Evolutionary conservation across 352 stramenopile genomes (phyloP).

Genomic region (Phytophthora podocarpi): DNA sequence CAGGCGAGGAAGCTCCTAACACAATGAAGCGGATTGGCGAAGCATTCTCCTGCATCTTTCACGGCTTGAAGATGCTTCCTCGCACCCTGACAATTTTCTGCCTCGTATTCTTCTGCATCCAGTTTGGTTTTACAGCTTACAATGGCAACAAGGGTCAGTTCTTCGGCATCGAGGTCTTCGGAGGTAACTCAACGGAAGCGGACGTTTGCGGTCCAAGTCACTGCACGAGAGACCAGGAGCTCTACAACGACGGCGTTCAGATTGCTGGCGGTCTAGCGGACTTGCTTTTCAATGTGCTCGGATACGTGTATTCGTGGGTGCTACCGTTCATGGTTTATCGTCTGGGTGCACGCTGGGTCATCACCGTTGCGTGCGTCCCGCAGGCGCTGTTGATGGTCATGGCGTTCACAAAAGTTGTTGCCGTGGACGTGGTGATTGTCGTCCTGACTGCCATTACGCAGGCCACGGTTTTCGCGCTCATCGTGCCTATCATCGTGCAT

Average conservation of each 20-base stretch:
- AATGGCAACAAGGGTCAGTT: constrained; percentile 73
- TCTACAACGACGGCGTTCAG: constrained; percentile 62
- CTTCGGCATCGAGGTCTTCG: constrained; percentile 64
- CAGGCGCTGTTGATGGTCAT: constrained; percentile 60
- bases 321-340: constrained; percentile 51
- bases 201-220: constrained; percentile 39
- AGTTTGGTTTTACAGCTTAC: constrained; percentile 69
- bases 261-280: constrained; percentile 53
- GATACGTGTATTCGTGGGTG: constrained; percentile 56
- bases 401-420: constrained; percentile 49
- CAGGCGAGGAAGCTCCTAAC: constrained; percentile 18
- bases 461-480: constrained; percentile 65
- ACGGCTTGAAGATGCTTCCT: constrained; percentile 53
- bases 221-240: constrained; percentile 40
- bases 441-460: constrained; percentile 54
- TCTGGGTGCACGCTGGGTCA: constrained; percentile 45
- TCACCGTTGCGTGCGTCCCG: constrained; percentile 49
- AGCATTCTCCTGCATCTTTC: constrained; percentile 53
- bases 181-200: constrained; percentile 47
- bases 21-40: constrained; percentile 32
- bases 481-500: constrained; percentile 74
- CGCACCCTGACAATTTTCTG: constrained; percentile 49
- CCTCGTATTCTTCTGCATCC: constrained; percentile 54
- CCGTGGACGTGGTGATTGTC: constrained; percentile 55
- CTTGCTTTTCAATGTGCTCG: constrained; percentile 57